Percentiles rank a stretch among this genome's conserved stretches.
These are phyloP conservation scores for Aspergillus brunneoviolaceus DNA, from an alignment of 2,329 filamentous ascomycete species.

Conservation along the genomic window DNA sequence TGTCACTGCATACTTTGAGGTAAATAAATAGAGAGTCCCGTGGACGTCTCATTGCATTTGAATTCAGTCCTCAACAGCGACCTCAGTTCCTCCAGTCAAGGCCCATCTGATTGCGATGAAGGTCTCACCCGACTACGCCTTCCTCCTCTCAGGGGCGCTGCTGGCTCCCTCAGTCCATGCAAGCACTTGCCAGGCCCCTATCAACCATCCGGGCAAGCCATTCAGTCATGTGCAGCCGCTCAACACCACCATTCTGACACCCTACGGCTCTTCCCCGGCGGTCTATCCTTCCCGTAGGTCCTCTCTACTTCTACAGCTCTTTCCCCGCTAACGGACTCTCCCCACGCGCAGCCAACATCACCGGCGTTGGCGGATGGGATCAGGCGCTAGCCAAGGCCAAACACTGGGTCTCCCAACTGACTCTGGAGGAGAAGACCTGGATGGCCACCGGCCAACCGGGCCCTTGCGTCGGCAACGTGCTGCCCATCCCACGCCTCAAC, in stretches of 20 bases:
- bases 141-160: not conserved
- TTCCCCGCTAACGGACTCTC: no score
- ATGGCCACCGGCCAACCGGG: slow-evolving; percentile 30
- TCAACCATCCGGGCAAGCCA: not conserved
- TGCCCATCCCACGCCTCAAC: slow-evolving; percentile 28
- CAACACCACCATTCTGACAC: slow-evolving; percentile 20
- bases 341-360: no score
- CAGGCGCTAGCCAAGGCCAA: slow-evolving; percentile 15
- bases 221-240: slow-evolving; percentile 22
- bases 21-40: no score
- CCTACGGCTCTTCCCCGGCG: slow-evolving; percentile 20
- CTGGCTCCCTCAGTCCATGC: not conserved
- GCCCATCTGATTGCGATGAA: not conserved
- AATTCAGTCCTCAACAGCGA: no score
- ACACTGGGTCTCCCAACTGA: slow-evolving; percentile 21
- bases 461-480: slow-evolving; percentile 34
- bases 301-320: not conserved
- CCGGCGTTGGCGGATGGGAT: slow-evolving; percentile 19
- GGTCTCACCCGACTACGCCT: not conserved
- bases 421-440: slow-evolving; percentile 27
- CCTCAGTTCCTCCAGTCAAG: no score
- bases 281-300: slow-evolving; percentile 23
- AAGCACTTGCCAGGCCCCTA: not conserved
- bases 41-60: no score
- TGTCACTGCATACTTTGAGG: no score